phyloP scores from a whole-genome alignment of 2,329 filamentous ascomycete genomes.

The Fusarium sublunatum region DNA sequence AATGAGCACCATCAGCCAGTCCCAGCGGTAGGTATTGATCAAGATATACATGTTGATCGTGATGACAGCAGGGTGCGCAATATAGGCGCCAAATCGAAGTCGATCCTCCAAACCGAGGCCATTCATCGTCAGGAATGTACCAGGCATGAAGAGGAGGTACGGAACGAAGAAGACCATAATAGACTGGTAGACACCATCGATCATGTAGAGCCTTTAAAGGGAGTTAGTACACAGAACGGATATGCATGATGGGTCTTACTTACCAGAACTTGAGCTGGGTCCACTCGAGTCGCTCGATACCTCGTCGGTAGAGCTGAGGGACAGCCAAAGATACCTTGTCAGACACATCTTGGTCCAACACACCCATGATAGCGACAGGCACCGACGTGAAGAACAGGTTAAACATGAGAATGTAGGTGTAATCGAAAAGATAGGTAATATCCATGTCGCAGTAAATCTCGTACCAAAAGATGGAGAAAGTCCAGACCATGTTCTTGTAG shows the following conservation, averaged over 20 bases:
- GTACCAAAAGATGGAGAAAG: conserved; percentile 96
- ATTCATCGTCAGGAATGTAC: conserved; percentile 74
- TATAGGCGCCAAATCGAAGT: conserved; percentile 85
- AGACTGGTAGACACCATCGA: conserved; percentile 94
- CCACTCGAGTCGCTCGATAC: conserved; percentile 97
- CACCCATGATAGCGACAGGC: conserved; percentile 93
- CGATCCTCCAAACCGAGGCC: conserved; percentile 84
- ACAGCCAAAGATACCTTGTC: conserved; percentile 94
- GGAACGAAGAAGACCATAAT: conserved; percentile 93
- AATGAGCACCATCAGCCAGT: conserved; percentile 92
- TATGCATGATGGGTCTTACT: conserved; percentile 48
- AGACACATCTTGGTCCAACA: conserved; percentile 95
- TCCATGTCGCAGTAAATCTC: conserved; percentile 96
- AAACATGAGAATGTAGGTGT: conserved; percentile 96
- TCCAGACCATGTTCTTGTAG: conserved; percentile 99
- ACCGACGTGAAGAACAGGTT: conserved; percentile 97
- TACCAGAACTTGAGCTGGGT: conserved; percentile 97
- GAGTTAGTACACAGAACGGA: conserved; percentile 17
- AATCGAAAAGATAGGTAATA: conserved; percentile 96
- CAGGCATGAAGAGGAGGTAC: conserved; percentile 79
- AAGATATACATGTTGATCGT: conserved; percentile 95
- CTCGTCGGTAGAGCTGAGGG: conserved; percentile 92
- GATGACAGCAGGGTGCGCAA: conserved; percentile 84
- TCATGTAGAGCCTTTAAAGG: conserved; percentile 82
- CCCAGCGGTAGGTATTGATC: conserved; percentile 97